Evolutionary conservation across 225 moss, liverwort and hornwort genomes (phyloP), one percentile per base, ranked within the genome.

Genomic region (Lunularia cruciata): DNA sequence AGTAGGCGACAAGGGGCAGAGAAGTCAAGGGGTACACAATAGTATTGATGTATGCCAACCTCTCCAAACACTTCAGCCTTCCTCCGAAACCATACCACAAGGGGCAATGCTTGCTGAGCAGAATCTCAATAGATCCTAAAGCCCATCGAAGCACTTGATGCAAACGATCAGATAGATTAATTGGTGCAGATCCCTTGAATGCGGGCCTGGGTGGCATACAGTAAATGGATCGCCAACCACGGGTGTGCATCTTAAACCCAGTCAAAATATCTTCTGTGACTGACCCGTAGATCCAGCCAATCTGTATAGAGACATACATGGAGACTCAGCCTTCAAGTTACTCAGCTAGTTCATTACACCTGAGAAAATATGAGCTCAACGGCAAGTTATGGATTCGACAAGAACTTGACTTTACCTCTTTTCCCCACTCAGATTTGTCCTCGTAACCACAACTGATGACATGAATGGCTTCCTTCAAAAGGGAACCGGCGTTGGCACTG

Each of bases 121-220:
- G 73, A 73, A 95, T 95, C 68, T 95, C 95, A 2, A 95, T 87
- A 2, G 95, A 95, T 14, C 95, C 95, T 1, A 95, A 73, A 30
- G 95, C 95, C 95, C 95, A 95, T 8, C 95, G 92, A 22, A 95
- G 86, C 72, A 95, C 95, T 79, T 95, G 95, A 60, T 95, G 92
- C 73, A 95, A 33, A 54, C 95, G 95, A 88, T 95, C 95, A 0
- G 95, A 95, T 46, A 95, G 86, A 83, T 95, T 95, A 80, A 95
- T 95, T 5, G 95, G 95, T 2, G 95, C 95, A 3, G 95, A 95
- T n/a, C 95, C 95, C 80, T 95, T 95, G 74, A 95, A 95, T n/a
- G 95, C 95, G n/a, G 95, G 74, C 57, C 90, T 82, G 2, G 31
- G 60, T 3, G 95, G 95, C 92, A 95, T 95, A 75, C 95, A 95